These are phyloP conservation scores for Corymbia maculata DNA, from an alignment of 345 rosid genomes.

Conservation along the genomic window DNA sequence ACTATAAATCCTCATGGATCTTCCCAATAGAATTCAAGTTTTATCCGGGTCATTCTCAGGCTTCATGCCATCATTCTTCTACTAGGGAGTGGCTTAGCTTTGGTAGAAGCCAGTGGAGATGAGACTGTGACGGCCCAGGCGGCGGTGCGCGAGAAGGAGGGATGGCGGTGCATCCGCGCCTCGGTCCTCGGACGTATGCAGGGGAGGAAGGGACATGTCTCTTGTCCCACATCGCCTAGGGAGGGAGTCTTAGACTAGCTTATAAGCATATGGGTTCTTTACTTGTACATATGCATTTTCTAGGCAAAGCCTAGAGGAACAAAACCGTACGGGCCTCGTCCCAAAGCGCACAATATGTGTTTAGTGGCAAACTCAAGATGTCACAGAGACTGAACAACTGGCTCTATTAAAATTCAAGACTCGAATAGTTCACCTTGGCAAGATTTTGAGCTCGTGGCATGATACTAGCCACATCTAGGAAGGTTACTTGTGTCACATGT, in stretches of 20 bases:
- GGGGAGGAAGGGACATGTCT: too few species aligned
- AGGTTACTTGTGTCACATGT: not conserved
- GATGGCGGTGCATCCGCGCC: too few species aligned
- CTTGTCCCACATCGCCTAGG: too few species aligned
- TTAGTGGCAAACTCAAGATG: too few species aligned
- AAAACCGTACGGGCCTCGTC: too few species aligned
- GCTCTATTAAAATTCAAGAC: not conserved
- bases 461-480: not conserved
- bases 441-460: not conserved
- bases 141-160: too few species aligned
- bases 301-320: too few species aligned
- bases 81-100: not conserved
- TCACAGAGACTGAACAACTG: not conserved
- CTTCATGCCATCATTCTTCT: not conserved
- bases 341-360: too few species aligned
- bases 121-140: not conserved
- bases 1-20: not conserved
- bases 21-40: not conserved
- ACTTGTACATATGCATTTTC: too few species aligned
- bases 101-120: not conserved
- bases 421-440: not conserved
- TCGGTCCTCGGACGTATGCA: too few species aligned
- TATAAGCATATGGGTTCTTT: too few species aligned
- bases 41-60: not conserved
- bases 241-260: too few species aligned